Conservation (phyloP, 1,139 yeast species). For the Hansenula sp. region DNA sequence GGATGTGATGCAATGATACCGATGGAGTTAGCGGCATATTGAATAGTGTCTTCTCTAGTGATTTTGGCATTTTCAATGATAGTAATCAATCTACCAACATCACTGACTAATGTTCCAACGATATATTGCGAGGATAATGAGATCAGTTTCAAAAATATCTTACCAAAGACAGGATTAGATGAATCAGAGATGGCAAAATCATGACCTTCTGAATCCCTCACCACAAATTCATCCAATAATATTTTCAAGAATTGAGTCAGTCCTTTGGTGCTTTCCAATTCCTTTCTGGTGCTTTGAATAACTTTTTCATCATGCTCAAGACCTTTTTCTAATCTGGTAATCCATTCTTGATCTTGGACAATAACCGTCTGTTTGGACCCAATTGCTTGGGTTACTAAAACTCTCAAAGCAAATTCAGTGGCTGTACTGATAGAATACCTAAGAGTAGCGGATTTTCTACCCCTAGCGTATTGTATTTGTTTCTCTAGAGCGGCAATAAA, state of each 20-base stretch:
- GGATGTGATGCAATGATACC: conserved; percentile 58
- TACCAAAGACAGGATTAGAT: conserved; percentile 24
- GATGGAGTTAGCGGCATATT: conserved; percentile 40
- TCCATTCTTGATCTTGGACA: conserved; percentile 75
- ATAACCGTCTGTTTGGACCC: conserved; percentile 49
- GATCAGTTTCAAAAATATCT: conserved; percentile 23
- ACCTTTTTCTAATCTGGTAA: conserved; percentile 66
- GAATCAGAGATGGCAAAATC: conserved; percentile 14
- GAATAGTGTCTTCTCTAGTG: conserved; percentile 20
- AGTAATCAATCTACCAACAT: conserved; percentile 18
- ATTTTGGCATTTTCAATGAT: conserved; percentile 23
- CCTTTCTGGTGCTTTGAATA: conserved; percentile 30
- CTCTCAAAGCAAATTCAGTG: conserved; percentile 45
- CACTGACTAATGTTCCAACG: conserved; percentile 17
- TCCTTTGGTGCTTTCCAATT: conserved; percentile 20
- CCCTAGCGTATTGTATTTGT: conserved; percentile 25
- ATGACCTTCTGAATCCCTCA: conserved; percentile 16
- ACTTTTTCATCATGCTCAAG: conserved; percentile 58
- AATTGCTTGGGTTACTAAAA: conserved; percentile 64
- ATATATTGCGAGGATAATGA: conserved; percentile 25
- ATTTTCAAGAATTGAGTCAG: conserved; percentile 24
- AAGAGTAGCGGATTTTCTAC: conserved; percentile 24
- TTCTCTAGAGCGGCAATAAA: conserved; percentile 29
- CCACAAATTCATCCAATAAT: conserved; percentile 34
- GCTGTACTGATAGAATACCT: conserved; percentile 36